Base-by-base conservation (phyloP, 441 rosid genomes). In the Aquilaria agallochum region DNA sequence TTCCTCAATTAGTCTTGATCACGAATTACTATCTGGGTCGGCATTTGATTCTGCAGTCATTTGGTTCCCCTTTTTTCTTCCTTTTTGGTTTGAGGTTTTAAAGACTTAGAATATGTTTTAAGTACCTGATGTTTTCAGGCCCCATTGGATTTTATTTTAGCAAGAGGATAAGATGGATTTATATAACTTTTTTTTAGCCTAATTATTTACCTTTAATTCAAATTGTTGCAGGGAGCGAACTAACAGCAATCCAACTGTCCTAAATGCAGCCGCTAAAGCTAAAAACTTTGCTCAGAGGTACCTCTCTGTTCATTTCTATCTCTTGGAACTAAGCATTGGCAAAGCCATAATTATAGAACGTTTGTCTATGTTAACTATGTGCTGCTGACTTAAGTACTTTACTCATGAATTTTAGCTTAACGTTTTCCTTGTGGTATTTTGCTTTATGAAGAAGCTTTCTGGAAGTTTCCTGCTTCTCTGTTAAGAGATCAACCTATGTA, bases 271-370 rank as follows among this genome's bases (percentile, higher is more conserved):
- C 51, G 65, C 72, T 55, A 81, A 58, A 83, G 96, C 99, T 70
- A 53, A 87, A 63, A 80, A 77, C 20, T 94, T 87, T 69, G 92
- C 96, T 55, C 73, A 76, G 62, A 84, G 96, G 97, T 90, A 70
- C 34, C 7, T 10, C 11, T 15, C 11, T 9, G 60, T 53, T 12
- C n/a, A 5, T 11, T 20, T 15, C 46, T 4, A 5, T 32, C 33
- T 31, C 30, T 31, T 57, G 30, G 10, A 30, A 49, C 54, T 62
- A 40, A 40, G 45, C 9, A 40, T 5, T 5, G 2, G 45, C 45
- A 5, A 4, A 40, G 45, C 45, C 9, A 10, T 40, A 40, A 40
- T 40, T 40, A 40, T 5, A 10, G 45, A 40, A 40, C 2, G 9
- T 40, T 1, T 40, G 6, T 40, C 9, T 40, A 40, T 40, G 45